Conservation (phyloP, 2,329 filamentous ascomycete genomes). For the Aspergillus sergii region DNA sequence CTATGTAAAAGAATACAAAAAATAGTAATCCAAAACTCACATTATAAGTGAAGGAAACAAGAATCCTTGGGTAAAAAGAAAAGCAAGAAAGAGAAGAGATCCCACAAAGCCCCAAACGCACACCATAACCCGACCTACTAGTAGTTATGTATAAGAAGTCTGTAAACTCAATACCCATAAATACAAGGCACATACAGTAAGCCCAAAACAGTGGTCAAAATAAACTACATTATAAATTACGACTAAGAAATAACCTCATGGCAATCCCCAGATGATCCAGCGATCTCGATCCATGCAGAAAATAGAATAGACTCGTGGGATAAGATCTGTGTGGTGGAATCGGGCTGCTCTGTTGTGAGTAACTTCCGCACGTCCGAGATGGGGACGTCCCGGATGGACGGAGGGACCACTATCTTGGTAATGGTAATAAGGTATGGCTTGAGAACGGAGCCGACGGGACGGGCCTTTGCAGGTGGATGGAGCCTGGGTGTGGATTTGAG, state of each 20-base stretch:
- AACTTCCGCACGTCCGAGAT: conserved; percentile 27
- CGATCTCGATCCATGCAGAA: conserved; percentile 7
- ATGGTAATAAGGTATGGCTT: background rate
- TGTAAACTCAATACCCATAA: conserved; percentile 4
- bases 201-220: conserved; percentile 19
- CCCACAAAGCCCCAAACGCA: background rate
- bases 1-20: conserved; percentile 15
- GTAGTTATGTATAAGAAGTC: background rate
- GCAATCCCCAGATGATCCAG: conserved; percentile 9
- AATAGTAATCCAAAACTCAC: conserved; percentile 2
- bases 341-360: background rate
- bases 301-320: conserved; percentile 5
- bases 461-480: conserved; percentile 10
- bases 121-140: background rate
- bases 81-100: background rate
- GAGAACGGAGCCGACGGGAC: conserved; percentile 7
- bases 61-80: background rate
- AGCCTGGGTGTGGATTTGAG: background rate
- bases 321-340: conserved; percentile 8
- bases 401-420: background rate
- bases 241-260: conserved; percentile 9
- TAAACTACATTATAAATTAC: conserved; percentile 18
- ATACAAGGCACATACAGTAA: conserved; percentile 1
- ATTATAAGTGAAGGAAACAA: background rate
- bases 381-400: conserved; percentile 11